A percentile compares a stretch with the other conserved stretches of the same genome.
phyloP scores from a whole-genome alignment of 2,329 filamentous ascomycete genomes.

The Aspergillus sp. region DNA sequence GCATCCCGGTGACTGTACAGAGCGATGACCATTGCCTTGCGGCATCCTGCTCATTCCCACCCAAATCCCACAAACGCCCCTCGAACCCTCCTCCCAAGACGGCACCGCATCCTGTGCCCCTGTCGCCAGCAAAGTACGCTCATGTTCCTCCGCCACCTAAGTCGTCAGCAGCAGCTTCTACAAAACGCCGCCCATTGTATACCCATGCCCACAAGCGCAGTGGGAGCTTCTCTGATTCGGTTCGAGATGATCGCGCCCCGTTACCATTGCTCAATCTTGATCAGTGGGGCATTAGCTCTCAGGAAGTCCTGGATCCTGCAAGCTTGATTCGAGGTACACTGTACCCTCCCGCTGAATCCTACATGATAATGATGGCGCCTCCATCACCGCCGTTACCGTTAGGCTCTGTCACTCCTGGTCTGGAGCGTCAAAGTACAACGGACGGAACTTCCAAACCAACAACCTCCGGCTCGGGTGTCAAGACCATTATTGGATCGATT shows the following conservation, averaged over 20 bases:
- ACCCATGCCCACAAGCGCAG: constrained; percentile 67
- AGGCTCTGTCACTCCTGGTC: constrained; percentile 16
- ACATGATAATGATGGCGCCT: constrained; percentile 61
- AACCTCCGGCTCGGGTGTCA: constrained; percentile 59
- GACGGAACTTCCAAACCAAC: constrained; percentile 21
- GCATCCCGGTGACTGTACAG: constrained; percentile 30
- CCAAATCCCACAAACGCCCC: constrained; percentile 37
- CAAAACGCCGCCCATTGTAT: constrained; percentile 42
- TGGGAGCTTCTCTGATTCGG: constrained; percentile 78
- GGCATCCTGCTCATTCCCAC: constrained; percentile 54
- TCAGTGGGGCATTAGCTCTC: constrained; percentile 37
- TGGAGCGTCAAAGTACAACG: constrained; percentile 24
- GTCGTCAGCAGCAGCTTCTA: constrained; percentile 23
- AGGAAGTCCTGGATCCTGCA: constrained; percentile 64
- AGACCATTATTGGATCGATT: constrained; percentile 77
- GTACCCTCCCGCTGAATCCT: constrained; percentile 73
- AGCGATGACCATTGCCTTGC: constrained; percentile 50
- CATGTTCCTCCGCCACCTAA: constrained; percentile 15
- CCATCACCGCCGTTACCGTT: constrained; percentile 38
- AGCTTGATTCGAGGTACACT: constrained; percentile 82
- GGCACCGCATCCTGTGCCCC: constrained; percentile 37
- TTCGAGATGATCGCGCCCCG: constrained; percentile 60
- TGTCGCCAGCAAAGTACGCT: constrained; percentile 10
- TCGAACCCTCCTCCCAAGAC: constrained; percentile 27
- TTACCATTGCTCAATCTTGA: constrained; percentile 43